Conservation (phyloP, 176 grass and related monocot species). For the Coix lacrymajobi region DNA sequence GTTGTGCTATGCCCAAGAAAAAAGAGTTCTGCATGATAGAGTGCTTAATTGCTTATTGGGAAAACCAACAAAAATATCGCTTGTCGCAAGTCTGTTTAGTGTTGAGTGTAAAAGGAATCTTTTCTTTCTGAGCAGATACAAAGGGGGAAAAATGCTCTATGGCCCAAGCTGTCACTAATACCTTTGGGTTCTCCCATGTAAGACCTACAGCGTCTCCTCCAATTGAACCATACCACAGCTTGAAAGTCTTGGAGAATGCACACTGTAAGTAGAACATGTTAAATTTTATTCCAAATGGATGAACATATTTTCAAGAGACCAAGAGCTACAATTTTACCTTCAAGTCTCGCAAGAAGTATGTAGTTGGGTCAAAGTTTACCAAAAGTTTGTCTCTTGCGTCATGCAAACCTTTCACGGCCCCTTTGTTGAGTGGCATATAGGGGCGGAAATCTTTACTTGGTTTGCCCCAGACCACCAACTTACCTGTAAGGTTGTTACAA, state of each 20-base stretch:
- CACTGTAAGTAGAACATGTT: conserved; percentile 38
- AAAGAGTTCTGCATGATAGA: neutral
- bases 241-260: conserved; percentile 63
- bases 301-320: neutral
- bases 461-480: conserved; percentile 61
- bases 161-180: conserved; percentile 15
- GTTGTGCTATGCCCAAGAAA: neutral
- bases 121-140: conserved; percentile 10
- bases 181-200: conserved; percentile 89
- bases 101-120: neutral
- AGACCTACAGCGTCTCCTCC: conserved; percentile 87
- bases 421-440: conserved; percentile 43
- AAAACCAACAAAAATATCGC: neutral
- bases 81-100: neutral
- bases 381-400: conserved; percentile 72
- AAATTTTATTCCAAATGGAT: conserved; percentile 15
- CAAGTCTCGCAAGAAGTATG: conserved; percentile 65
- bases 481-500: conserved; percentile 50
- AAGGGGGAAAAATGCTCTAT: neutral
- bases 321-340: conserved; percentile 46
- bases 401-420: conserved; percentile 42
- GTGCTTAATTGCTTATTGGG: neutral
- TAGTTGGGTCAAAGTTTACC: conserved; percentile 76
- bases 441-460: conserved; percentile 82
- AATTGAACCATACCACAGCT: conserved; percentile 79